A percentile compares a stretch with the other conserved stretches of the same genome.
Conservation (phyloP, 345 rosid genomes). For the Ricinus communis region DNA sequence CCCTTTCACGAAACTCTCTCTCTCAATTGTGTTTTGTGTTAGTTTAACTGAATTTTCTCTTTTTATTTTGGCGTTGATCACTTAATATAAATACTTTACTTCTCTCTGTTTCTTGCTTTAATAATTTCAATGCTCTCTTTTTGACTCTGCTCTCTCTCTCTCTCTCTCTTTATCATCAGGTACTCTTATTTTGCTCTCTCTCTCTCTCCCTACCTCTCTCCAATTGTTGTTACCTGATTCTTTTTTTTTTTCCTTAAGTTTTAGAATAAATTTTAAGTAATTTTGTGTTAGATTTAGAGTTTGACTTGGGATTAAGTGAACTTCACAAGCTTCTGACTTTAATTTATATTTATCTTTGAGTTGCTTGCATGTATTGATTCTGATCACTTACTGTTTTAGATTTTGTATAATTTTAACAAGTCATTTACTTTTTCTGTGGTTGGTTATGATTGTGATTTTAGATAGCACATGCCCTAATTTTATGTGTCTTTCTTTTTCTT, state of each 20-base stretch:
- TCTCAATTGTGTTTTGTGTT: neutral
- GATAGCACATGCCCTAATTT: neutral
- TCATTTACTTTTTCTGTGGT: too few relatives aligned
- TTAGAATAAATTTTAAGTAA: neutral
- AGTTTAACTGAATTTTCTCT: neutral
- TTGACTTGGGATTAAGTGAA: constrained; percentile 15
- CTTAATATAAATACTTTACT: too few relatives aligned
- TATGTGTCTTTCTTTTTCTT: neutral
- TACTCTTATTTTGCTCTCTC: neutral
- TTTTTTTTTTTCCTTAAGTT: neutral
- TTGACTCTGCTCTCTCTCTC: too few relatives aligned
- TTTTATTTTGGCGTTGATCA: neutral
- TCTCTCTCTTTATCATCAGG: too few relatives aligned
- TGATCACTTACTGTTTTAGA: too few relatives aligned
- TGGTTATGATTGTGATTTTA: neutral
- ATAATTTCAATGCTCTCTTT: too few relatives aligned
- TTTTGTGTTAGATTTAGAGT: neutral
- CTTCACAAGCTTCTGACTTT: constrained; percentile 11
- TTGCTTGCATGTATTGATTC: neutral
- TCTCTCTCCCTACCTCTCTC: too few relatives aligned
- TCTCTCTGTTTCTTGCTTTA: too few relatives aligned
- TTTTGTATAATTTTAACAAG: too few relatives aligned
- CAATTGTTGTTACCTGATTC: too few relatives aligned
- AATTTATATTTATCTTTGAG: neutral
- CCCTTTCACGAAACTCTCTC: constrained; percentile 72